phyloP scores from a whole-genome alignment of 495 filamentous ascomycete genomes.

The Penicillium fimorum region DNA sequence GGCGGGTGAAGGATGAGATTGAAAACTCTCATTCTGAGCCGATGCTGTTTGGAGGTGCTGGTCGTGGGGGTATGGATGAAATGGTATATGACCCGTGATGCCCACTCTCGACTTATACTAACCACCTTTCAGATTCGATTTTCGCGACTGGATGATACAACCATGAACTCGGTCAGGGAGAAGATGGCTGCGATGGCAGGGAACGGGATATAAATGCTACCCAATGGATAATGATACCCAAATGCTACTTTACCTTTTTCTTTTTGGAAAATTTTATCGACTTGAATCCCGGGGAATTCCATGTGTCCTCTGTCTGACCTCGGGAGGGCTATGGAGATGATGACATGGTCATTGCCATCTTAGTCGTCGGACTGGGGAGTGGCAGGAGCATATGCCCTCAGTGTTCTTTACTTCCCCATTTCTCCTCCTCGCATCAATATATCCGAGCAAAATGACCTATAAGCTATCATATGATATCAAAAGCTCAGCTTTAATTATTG shows the following conservation, averaged over 20 bases:
- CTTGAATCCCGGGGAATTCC: constrained; percentile 5
- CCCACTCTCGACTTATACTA: constrained; percentile 15
- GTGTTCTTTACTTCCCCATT: neutral
- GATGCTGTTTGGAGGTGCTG: constrained; percentile 66
- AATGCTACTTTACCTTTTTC: constrained; percentile 3
- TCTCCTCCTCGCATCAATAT: constrained; percentile 5
- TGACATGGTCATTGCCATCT: neutral
- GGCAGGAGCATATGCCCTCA: neutral
- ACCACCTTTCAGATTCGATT: constrained; percentile 61
- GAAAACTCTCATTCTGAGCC: constrained; percentile 72
- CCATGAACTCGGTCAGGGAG: constrained; percentile 57
- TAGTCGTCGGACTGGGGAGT: neutral
- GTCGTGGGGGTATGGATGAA: constrained; percentile 60
- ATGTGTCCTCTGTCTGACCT: neutral
- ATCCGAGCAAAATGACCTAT: constrained; percentile 30
- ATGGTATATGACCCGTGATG: constrained; percentile 44
- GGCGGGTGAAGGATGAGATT: constrained; percentile 73
- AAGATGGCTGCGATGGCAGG: constrained; percentile 56
- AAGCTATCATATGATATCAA: constrained; percentile 34
- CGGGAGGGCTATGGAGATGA: neutral
- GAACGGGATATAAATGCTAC: constrained; percentile 24
- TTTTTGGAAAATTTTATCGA: neutral
- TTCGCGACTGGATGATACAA: constrained; percentile 60
- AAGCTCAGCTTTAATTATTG: constrained; percentile 42
- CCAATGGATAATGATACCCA: constrained; percentile 24